Percentiles rank a stretch among this genome's conserved stretches.
Evolutionary conservation across 2,329 filamentous ascomycete genomes (phyloP).

Genomic region (Arthroderma uncinatum): DNA sequence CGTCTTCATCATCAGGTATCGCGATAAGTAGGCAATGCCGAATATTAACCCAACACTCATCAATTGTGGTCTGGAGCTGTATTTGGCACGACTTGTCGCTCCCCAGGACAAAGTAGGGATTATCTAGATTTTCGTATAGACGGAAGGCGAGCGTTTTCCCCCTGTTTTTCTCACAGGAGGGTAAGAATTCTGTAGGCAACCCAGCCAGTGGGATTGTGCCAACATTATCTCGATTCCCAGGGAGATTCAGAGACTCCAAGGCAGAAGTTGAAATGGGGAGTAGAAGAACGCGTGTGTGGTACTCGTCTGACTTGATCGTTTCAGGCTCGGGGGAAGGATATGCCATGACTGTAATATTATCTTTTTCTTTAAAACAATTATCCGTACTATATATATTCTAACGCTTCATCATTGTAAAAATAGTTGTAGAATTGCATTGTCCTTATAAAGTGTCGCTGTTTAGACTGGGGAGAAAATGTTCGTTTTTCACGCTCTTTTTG

Average conservation of each 20-base stretch:
- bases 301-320: neutral
- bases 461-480: neutral
- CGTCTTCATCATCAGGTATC: neutral
- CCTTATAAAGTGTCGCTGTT: neutral
- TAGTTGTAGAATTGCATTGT: neutral
- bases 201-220: neutral
- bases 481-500: neutral
- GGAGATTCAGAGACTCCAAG: neutral
- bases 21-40: neutral
- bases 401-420: neutral
- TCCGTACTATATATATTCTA: neutral
- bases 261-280: neutral
- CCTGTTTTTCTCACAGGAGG: neutral
- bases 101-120: conserved; percentile 1
- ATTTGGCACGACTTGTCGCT: neutral
- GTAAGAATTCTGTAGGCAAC: neutral
- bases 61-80: neutral
- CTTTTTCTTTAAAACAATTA: neutral
- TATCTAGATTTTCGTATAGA: conserved; percentile 1
- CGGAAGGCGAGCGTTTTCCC: neutral
- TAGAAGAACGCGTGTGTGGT: neutral
- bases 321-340: neutral
- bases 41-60: conserved; percentile 6
- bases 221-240: neutral
- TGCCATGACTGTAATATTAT: conserved; percentile 1